Conservation (phyloP, 2,329 filamentous ascomycete genomes). For the Cercospora sp. region DNA sequence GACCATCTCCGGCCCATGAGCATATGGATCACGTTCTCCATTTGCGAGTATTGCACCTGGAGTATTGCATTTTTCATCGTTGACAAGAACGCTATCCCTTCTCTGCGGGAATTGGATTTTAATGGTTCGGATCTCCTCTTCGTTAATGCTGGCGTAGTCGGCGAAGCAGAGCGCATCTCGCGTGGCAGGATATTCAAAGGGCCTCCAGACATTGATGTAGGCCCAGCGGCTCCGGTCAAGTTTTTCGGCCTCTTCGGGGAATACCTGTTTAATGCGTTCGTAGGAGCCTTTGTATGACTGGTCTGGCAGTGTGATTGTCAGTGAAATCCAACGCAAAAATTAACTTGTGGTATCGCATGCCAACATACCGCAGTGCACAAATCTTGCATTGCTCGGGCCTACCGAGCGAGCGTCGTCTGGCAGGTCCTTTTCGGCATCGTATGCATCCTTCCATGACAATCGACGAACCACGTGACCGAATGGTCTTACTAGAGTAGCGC, state of each 20-base stretch:
- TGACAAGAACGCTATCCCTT: not conserved
- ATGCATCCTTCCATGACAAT: not conserved
- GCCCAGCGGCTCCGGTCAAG: not conserved
- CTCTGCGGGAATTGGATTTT: not conserved
- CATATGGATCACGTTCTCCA: not conserved
- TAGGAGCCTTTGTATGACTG: not conserved
- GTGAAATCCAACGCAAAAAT: not conserved
- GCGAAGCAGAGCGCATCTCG: not conserved
- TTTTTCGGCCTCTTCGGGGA: not conserved
- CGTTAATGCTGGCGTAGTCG: not conserved
- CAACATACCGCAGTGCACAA: not conserved
- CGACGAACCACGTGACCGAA: not conserved
- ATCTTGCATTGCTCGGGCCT: not conserved
- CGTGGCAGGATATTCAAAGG: not conserved
- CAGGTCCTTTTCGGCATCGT: not conserved
- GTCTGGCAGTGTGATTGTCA: not conserved
- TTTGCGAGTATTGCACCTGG: not conserved
- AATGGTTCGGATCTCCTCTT: not conserved
- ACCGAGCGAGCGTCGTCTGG: not conserved
- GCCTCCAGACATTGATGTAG: not conserved
- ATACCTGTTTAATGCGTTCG: not conserved
- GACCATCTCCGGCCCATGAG: not conserved
- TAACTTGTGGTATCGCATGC: not conserved
- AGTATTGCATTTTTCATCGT: not conserved
- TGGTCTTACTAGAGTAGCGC: not conserved